Base-by-base conservation (phyloP, 2,329 filamentous ascomycete species). In the Atkinsonella hypoxylon region DNA sequence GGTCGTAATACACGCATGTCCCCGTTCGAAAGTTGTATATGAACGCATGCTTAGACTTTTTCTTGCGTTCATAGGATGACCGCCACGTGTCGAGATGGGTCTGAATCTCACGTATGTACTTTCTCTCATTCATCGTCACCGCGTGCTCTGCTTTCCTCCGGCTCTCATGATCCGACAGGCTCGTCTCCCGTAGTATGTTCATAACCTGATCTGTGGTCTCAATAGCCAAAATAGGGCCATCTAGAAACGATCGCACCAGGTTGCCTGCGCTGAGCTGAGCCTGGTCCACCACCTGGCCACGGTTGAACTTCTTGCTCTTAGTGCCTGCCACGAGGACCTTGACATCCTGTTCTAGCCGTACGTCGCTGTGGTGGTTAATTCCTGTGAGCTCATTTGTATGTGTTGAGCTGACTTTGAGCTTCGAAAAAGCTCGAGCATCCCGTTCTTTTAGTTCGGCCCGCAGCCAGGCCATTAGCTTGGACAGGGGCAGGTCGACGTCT, bases 1-100 rank as follows among this genome's bases (percentile, higher is more conserved):
- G 68, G 67, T 95, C 89, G 66, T 95, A 95, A 63, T 91, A 88
- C 47, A 95, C 77, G 64, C 87, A 90, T 52, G 78, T 83, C 0
- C 85, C 87, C 10, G 88, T 94, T 53, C 89, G 76, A 59, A 94
- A 95, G 61, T 95, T 95, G 68, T 95, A 95, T 48, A 96, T 78
- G 67, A 95, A 95, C 11, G 87, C 86, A 63, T 90, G 87, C 45
- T 79, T 77, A 22, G 77, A 76, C 9, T 74, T 77, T 4, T 73
- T 64, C 55, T 72, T 71, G 53, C 57, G 68, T 70, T 71, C 76
- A 68, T 72, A 82, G 73, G 64, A 76, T 68, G 57, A 72, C 67
- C 63, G 79, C 79, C 72, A 93, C 67, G 59, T 77, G 68, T 62
- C 70, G 49, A 96, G 72, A 65, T 91, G 73, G 54, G 89, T 85